Evolutionary conservation across 1,284 basidiomycete genomes (phyloP), one percentile per base, ranked within the genome.

Genomic region (Coniferiporia sulphurascens): DNA sequence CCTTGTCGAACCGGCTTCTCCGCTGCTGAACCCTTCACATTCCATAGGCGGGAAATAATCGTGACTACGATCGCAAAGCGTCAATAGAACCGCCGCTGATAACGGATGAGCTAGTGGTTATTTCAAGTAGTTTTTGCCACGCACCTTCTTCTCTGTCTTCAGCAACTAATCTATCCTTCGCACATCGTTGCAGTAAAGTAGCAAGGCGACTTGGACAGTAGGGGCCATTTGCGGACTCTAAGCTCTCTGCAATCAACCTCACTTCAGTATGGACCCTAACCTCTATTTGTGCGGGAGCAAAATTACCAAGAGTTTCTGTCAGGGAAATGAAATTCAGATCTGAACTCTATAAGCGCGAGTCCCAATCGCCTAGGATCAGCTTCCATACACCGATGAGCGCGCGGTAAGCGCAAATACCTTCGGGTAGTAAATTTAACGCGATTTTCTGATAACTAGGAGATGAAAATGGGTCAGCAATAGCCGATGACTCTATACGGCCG

Each of bases 41-140:
- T 58, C 56, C 56, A 58, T 58, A 8, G 56, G 56, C 21, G 56
- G 56, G 12, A 35, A 15, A 17, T 58, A 58, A 36, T 52, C 51
- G n/a, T 32, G 41, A 32, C 34, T 41, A 3, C 56, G 56, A 35
- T 58, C 56, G 21, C 56, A 58, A 19, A 58, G 56, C 2, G 56
- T 58, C 7, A 58, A 36, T n/a, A 58, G 38, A 12, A 52, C 19
- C 8, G 56, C 56, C 3, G 56, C 56, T 58, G 38, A 12, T 41
- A 27, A 8, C 36, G 32, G 17, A 21, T 21, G 2, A 53, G 35
- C 48, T 36, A 17, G 8, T 35, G 36, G n/a, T 17, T 27, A 8
- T 22, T 8, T 43, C 38, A 52, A 4, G 4, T 4, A 51, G 27
- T 1, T 21, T 7, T 3, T 15, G 9, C 3, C 38, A 46, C 36